A percentile compares a stretch with the other conserved stretches of the same genome.
These are phyloP conservation scores for Ascoidea tarda DNA, from an alignment of 805 yeast species.

Conservation along the genomic window DNA sequence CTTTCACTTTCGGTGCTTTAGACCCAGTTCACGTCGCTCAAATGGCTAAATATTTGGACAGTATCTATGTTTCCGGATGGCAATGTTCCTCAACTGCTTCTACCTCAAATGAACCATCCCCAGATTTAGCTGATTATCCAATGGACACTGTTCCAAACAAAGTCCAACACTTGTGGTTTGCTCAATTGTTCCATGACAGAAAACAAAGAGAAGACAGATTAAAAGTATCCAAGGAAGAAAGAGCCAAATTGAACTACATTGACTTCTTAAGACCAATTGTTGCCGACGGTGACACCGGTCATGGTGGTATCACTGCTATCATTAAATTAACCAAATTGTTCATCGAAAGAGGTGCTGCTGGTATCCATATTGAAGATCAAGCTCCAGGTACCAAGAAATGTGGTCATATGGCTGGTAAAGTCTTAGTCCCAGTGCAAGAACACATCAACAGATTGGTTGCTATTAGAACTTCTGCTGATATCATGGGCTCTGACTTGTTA, in stretches of 20 bases:
- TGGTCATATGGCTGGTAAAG: conserved; percentile 99
- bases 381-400: conserved; percentile 98
- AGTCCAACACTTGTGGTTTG: conserved; percentile 93
- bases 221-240: conserved; percentile 39
- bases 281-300: conserved; percentile 98
- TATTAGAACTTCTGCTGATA: conserved; percentile 90
- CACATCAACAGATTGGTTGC: conserved; percentile 91
- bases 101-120: conserved; percentile 94
- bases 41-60: conserved; percentile 91
- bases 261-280: conserved; percentile 91
- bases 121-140: conserved; percentile 97
- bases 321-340: conserved; percentile 91
- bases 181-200: conserved; percentile 94
- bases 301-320: conserved; percentile 95
- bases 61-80: conserved; percentile 95
- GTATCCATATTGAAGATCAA: conserved; percentile 97
- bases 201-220: conserved; percentile 84
- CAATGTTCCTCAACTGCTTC: conserved; percentile 98
- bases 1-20: conserved; percentile 89
- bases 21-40: conserved; percentile 94
- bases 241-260: conserved; percentile 55
- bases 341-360: conserved; percentile 97
- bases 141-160: conserved; percentile 98
- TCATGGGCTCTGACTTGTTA: conserved; percentile 74
- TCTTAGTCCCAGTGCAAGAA: conserved; percentile 93